Conservation (phyloP, 345 rosid species). For the Mangifera indica region DNA sequence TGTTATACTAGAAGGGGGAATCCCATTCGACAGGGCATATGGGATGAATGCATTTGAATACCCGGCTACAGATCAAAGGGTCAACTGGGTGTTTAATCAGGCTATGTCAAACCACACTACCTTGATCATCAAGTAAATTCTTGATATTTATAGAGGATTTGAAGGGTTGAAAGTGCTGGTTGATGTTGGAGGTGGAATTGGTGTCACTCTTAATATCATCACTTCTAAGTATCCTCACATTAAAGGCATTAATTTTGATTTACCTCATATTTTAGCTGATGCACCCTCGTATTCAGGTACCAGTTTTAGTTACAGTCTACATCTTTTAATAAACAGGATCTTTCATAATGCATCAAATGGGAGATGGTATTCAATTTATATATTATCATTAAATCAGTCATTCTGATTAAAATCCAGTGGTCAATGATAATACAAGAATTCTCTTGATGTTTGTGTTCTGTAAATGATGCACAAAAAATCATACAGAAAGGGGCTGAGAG, state of each 20-base stretch:
- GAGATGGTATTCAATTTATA: not conserved
- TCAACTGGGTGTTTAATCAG: constrained; percentile 28
- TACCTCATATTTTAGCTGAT: constrained; percentile 33
- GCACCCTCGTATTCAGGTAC: constrained; percentile 38
- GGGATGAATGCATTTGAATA: constrained; percentile 32
- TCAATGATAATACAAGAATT: not conserved
- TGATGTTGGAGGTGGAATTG: too few species aligned
- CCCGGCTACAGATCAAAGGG: constrained; percentile 25
- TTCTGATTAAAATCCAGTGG: not conserved
- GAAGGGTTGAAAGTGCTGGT: too few species aligned
- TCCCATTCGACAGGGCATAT: constrained; percentile 34
- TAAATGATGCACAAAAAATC: too few species aligned
- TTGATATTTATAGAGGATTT: too few species aligned
- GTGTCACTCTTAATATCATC: too few species aligned
- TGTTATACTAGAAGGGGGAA: constrained; percentile 33
- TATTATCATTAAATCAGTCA: too few species aligned
- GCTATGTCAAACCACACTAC: constrained; percentile 30
- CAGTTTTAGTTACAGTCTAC: too few species aligned
- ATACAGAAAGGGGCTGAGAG: too few species aligned
- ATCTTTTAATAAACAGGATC: too few species aligned
- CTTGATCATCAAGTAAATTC: constrained; percentile 15
- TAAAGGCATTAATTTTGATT: constrained; percentile 30
- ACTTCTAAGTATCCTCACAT: too few species aligned
- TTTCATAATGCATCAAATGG: not conserved
- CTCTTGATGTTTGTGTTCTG: too few species aligned